Percentiles rank a stretch among this genome's conserved stretches.
Evolutionary conservation across 2,329 filamentous ascomycete genomes (phyloP).

Genomic region (Colletotrichum cereale): DNA sequence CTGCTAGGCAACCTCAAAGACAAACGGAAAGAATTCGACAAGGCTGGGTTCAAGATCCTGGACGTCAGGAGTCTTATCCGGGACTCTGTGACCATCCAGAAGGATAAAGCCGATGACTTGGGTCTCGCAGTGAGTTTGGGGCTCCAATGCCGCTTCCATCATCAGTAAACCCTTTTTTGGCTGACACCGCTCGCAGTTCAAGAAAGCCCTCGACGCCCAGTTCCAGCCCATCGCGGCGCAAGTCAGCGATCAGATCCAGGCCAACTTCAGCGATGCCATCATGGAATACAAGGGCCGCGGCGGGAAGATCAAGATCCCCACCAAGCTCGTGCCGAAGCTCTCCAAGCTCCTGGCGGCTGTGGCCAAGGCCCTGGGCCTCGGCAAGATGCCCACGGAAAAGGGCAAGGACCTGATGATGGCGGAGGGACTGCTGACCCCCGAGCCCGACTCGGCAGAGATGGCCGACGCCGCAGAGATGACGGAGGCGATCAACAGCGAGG

Average conservation of each 20-base stretch:
- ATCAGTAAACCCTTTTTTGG: too few relatives aligned
- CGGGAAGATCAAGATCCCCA: slow-evolving; percentile 36
- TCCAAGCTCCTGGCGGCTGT: slow-evolving; percentile 26
- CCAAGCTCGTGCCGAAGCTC: slow-evolving; percentile 29
- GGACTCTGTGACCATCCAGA: slow-evolving; percentile 23
- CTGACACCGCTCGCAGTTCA: slow-evolving; percentile 8
- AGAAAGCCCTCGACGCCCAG: slow-evolving; percentile 7
- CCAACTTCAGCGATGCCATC: slow-evolving; percentile 19
- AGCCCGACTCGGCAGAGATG: neutral
- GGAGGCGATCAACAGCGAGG: neutral
- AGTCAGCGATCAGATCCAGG: slow-evolving; percentile 16
- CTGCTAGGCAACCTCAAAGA: slow-evolving; percentile 14
- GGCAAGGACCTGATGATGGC: neutral
- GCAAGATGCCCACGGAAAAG: neutral
- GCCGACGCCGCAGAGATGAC: neutral
- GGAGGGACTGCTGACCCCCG: neutral
- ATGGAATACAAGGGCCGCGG: slow-evolving; percentile 28
- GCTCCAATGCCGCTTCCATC: neutral
- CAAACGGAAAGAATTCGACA: slow-evolving; percentile 34
- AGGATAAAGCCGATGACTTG: slow-evolving; percentile 26
- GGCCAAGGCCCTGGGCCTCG: slow-evolving; percentile 29
- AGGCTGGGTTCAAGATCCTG: slow-evolving; percentile 33
- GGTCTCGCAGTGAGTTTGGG: slow-evolving; percentile 8
- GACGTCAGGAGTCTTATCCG: slow-evolving; percentile 35
- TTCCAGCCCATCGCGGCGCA: slow-evolving; percentile 11